phyloP scores from a whole-genome alignment of 345 rosid genomes.

The Populus tremula region DNA sequence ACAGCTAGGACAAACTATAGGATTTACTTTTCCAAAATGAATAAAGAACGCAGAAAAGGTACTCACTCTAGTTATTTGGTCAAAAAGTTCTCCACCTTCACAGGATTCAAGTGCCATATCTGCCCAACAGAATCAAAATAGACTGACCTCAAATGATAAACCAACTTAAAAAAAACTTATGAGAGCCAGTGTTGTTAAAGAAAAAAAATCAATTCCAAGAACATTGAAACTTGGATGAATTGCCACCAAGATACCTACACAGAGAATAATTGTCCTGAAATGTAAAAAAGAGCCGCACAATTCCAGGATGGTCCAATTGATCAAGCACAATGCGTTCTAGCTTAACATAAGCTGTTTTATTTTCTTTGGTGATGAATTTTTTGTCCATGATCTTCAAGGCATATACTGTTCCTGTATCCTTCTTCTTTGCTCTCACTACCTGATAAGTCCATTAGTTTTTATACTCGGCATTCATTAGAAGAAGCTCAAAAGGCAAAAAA shows the following conservation, averaged over 20 bases:
- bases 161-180: slow-evolving; percentile 6
- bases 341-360: slow-evolving; percentile 94
- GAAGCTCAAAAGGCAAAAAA: neutral
- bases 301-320: slow-evolving; percentile 95
- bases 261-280: slow-evolving; percentile 87
- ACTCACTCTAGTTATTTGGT: slow-evolving; percentile 95
- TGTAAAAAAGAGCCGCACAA: slow-evolving; percentile 81
- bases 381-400: slow-evolving; percentile 99
- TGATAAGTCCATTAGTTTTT: slow-evolving; percentile 26
- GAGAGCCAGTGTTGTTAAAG: neutral
- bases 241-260: slow-evolving; percentile 53
- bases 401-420: slow-evolving; percentile 74
- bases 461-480: slow-evolving; percentile 10
- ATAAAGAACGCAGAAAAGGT: neutral
- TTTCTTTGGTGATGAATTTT: slow-evolving; percentile 94
- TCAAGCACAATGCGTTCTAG: slow-evolving; percentile 93
- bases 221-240: neutral
- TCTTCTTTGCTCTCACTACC: slow-evolving; percentile 97
- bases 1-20: neutral
- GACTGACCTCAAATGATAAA: slow-evolving; percentile 24
- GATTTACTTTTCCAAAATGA: slow-evolving; percentile 1
- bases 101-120: slow-evolving; percentile 99
- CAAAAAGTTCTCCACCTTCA: slow-evolving; percentile 97
- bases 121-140: slow-evolving; percentile 36
- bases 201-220: neutral